phyloP scores from a whole-genome alignment of 176 grass and related monocot species.

The Bonia amplexicaulis region DNA sequence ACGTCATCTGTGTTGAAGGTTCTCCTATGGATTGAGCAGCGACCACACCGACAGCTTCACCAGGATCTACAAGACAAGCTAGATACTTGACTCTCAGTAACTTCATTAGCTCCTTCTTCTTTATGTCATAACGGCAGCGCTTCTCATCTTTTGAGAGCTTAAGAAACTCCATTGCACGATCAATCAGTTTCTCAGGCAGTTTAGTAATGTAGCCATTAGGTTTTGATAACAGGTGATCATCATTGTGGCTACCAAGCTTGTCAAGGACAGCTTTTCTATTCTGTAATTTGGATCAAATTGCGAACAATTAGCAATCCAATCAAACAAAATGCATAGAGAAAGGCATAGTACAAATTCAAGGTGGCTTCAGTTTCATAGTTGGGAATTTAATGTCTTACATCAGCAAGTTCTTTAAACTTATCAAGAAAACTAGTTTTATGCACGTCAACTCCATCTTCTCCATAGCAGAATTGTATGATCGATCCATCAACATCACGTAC shows the following conservation, averaged over 20 bases:
- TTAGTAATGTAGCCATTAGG: slow-evolving; percentile 40
- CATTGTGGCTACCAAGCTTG: slow-evolving; percentile 24
- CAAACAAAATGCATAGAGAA: slow-evolving; percentile 22
- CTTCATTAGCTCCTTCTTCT: slow-evolving; percentile 42
- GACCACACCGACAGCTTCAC: slow-evolving; percentile 88
- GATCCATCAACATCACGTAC: slow-evolving; percentile 96
- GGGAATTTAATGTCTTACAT: slow-evolving; percentile 49
- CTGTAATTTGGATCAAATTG: slow-evolving; percentile 36
- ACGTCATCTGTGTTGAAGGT: slow-evolving; percentile 99
- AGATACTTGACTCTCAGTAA: slow-evolving; percentile 65
- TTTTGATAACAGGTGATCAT: background rate
- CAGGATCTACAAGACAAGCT: slow-evolving; percentile 70
- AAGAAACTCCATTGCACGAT: slow-evolving; percentile 11
- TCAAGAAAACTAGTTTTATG: slow-evolving; percentile 71
- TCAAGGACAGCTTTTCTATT: slow-evolving; percentile 49
- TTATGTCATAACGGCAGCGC: slow-evolving; percentile 20
- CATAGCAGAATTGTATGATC: slow-evolving; percentile 85
- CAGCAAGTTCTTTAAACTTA: slow-evolving; percentile 57
- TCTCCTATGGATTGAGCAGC: slow-evolving; percentile 94
- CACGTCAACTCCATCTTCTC: slow-evolving; percentile 87
- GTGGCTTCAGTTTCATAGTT: background rate
- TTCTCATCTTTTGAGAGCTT: slow-evolving; percentile 11
- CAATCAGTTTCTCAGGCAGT: slow-evolving; percentile 28
- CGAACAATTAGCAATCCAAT: slow-evolving; percentile 18
- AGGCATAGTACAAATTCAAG: background rate